These are phyloP conservation scores for Claviceps maximensis DNA, from an alignment of 2,329 filamentous ascomycete genomes.

Conservation along the genomic window DNA sequence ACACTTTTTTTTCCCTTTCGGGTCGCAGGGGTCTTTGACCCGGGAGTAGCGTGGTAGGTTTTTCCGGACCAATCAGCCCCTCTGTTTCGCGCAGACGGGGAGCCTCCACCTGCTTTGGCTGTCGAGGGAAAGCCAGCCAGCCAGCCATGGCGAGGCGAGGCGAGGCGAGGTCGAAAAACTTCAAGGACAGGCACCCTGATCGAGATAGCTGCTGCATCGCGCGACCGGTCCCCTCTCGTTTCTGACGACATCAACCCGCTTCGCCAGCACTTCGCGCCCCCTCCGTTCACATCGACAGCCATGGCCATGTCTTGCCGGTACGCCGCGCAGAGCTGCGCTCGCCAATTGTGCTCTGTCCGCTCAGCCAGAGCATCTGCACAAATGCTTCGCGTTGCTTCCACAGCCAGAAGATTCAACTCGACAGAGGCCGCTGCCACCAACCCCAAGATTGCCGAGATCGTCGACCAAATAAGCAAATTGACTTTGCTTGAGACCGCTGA, in stretches of 20 bases:
- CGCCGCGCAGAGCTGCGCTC: conserved; percentile 51
- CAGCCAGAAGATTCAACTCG: conserved; percentile 72
- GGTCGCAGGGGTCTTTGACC: conserved; percentile 11
- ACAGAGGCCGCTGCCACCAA: conserved; percentile 59
- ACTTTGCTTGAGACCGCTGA: conserved; percentile 95
- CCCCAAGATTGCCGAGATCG: conserved; percentile 88
- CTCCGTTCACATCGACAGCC: conserved; percentile 20
- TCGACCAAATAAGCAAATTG: conserved; percentile 98
- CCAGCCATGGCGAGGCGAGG: conserved; percentile 13
- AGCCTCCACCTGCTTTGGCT: background rate
- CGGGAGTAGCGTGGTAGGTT: conserved; percentile 21
- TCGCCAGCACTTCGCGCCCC: conserved; percentile 11
- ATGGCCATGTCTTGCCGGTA: conserved; percentile 53
- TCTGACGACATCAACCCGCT: conserved; percentile 1
- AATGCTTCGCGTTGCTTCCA: conserved; percentile 29
- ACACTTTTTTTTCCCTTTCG: conserved; percentile 25
- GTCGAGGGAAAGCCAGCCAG: background rate
- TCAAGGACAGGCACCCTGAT: conserved; percentile 16
- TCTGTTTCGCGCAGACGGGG: background rate
- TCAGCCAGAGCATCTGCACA: conserved; percentile 35
- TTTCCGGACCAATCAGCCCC: conserved; percentile 24
- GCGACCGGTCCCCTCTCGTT: conserved; percentile 6
- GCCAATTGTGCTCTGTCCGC: conserved; percentile 41
- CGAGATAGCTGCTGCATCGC: conserved; percentile 10
- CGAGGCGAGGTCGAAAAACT: conserved; percentile 36